Percentiles rank a stretch among this genome's conserved stretches.
Evolutionary conservation across 331 rosid species (phyloP).

Genomic region (Acacia pycnantha): DNA sequence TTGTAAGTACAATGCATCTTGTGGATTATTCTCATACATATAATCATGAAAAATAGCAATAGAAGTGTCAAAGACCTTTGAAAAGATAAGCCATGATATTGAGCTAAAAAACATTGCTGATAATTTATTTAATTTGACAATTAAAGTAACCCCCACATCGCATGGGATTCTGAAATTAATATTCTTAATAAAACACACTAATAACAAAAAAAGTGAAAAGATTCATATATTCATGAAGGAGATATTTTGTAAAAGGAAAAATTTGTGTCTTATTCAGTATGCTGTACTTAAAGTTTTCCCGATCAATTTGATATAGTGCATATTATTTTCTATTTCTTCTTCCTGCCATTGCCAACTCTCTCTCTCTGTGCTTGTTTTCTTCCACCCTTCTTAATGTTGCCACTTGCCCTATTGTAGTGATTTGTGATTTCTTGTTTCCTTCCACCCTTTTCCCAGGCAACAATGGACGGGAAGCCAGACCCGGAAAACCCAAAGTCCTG

Average conservation of each 20-base stretch:
- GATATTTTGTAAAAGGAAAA: not conserved
- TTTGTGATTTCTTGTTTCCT: constrained; percentile 23
- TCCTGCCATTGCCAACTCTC: not conserved
- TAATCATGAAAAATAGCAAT: constrained; percentile 4
- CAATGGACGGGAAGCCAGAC: constrained; percentile 59
- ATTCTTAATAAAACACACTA: not conserved
- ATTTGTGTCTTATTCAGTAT: not conserved
- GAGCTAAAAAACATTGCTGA: not conserved
- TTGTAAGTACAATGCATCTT: constrained; percentile 56
- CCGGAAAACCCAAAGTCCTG: constrained; percentile 80
- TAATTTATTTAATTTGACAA: constrained; percentile 10
- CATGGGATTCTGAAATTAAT: not conserved
- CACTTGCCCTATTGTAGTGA: constrained; percentile 6
- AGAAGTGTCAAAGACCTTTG: not conserved
- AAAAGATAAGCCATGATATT: not conserved
- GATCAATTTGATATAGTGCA: not conserved
- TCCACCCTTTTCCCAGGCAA: constrained; percentile 53
- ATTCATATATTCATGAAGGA: not conserved
- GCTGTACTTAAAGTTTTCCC: constrained; percentile 2
- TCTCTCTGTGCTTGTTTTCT: not conserved
- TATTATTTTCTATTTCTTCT: constrained; percentile 5
- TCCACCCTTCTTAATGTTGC: not conserved
- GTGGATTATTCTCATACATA: constrained; percentile 14
- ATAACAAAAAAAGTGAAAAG: not conserved
- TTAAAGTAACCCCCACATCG: not conserved